phyloP scores from a whole-genome alignment of 1,139 yeast genomes.

The Pneumocystis wakefieldiae region DNA sequence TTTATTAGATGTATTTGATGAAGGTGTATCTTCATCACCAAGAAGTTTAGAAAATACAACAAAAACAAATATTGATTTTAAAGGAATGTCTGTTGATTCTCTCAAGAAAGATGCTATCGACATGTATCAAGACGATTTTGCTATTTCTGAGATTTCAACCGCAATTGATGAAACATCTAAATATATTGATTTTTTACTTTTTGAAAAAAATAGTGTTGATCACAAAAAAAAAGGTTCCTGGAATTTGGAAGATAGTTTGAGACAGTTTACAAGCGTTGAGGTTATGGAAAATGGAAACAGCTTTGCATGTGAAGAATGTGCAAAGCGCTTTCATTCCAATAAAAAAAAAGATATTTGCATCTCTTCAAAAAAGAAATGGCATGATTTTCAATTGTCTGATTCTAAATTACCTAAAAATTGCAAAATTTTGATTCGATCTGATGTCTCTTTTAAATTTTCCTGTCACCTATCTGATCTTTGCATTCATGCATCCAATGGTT shows the following conservation, averaged over 20 bases:
- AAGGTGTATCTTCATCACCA: not conserved
- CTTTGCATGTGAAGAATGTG: slow-evolving; percentile 14
- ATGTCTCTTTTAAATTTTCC: not conserved
- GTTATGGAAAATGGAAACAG: slow-evolving; percentile 10
- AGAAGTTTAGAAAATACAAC: not conserved
- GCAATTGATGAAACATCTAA: not conserved
- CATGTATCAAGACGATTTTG: not conserved
- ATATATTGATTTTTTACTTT: not conserved
- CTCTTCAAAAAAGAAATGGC: not conserved
- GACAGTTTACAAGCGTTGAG: slow-evolving; percentile 10
- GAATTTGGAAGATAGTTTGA: slow-evolving; percentile 11
- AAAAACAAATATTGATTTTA: not conserved
- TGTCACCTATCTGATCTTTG: not conserved
- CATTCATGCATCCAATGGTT: not conserved
- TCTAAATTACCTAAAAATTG: not conserved
- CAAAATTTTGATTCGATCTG: not conserved
- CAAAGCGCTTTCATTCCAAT: slow-evolving; percentile 2
- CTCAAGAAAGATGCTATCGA: not conserved
- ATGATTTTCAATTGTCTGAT: not conserved
- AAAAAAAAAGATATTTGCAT: not conserved
- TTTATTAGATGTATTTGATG: not conserved
- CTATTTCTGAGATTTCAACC: not conserved
- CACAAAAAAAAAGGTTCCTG: not conserved
- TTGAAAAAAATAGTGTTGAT: not conserved
- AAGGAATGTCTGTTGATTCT: not conserved